Conservation (phyloP, 768 basidiomycete genomes). For the Tricholoma sp. region DNA sequence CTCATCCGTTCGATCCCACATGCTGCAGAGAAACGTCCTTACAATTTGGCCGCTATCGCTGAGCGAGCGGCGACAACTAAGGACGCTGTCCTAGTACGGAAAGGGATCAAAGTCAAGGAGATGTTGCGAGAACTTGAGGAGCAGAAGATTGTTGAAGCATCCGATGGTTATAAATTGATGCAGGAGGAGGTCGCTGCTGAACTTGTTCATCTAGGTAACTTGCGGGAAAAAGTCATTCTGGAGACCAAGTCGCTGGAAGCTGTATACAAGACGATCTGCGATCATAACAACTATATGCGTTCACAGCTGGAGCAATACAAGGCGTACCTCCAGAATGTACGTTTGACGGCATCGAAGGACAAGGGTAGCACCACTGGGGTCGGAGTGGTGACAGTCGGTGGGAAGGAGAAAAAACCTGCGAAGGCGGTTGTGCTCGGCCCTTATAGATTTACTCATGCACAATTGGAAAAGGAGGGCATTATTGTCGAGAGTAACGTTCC, state of each 20-base stretch:
- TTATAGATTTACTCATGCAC: slow-evolving; percentile 96
- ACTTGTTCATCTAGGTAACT: slow-evolving; percentile 91
- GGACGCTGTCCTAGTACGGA: slow-evolving; percentile 91
- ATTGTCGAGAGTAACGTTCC: slow-evolving; percentile 99
- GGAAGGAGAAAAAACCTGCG: slow-evolving; percentile 91
- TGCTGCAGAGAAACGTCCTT: slow-evolving; percentile 77
- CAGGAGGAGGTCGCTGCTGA: slow-evolving; percentile 96
- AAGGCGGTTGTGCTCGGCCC: slow-evolving; percentile 90
- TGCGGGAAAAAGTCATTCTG: slow-evolving; percentile 89
- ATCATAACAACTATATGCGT: slow-evolving; percentile 97
- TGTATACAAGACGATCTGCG: slow-evolving; percentile 99
- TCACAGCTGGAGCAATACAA: slow-evolving; percentile 99
- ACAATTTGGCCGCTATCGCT: slow-evolving; percentile 83
- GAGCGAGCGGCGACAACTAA: slow-evolving; percentile 97
- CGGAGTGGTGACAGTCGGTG: slow-evolving; percentile 92
- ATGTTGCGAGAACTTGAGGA: slow-evolving; percentile 97
- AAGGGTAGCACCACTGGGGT: slow-evolving; percentile 85
- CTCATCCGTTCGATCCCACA: slow-evolving; percentile 92
- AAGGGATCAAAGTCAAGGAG: slow-evolving; percentile 99
- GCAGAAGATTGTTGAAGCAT: slow-evolving; percentile 73
- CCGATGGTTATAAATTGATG: slow-evolving; percentile 90
- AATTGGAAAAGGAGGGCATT: slow-evolving; percentile 98
- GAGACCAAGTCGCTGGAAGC: slow-evolving; percentile 93
- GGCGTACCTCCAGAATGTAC: slow-evolving; percentile 96
- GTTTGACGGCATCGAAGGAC: slow-evolving; percentile 82